Base-by-base conservation (phyloP, 2,329 filamentous ascomycete species). In the Ceratocystis albifundus region DNA sequence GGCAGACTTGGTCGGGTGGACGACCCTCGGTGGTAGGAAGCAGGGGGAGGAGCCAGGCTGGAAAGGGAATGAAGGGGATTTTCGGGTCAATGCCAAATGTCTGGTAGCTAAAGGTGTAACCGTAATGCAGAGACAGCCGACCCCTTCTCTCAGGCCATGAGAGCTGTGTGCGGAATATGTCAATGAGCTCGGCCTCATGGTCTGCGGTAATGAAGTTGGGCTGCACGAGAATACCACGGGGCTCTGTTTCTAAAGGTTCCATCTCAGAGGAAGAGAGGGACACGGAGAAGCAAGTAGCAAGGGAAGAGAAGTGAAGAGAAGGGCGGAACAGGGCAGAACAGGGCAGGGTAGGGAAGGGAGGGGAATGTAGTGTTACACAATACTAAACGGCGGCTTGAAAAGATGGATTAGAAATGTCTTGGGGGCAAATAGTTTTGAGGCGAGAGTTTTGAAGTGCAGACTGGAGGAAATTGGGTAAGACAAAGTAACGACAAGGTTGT, bases 21-120 rank as follows among this genome's bases (percentile, higher is more conserved):
- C 78, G 75, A 1, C 69, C 69, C 67, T 81, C 80, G 0, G 75
- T 73, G 1, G 71, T 72, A 0, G 81, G 78, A 2, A 83, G 74
- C 0, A 83, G 73, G 0, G 80, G 78, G 2, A 72, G 67, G 0
- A 84, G 74, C 80, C 81, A 83, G 0, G 73, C 74, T 0, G 81
- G 81, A 30, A 83, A 83, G 0, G 77, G 74, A 57, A 76, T 78
- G 70, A 78, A 82, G 0, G 80, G 79, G 0, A 78, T 77, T 7
- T 77, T 73, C 0, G 76, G 74, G 70, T 83, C 81, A 28, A 83
- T 77, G 0, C 79, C 80, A 68, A 84, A 84, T 0, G 81, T 83
- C 70, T 81, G 82, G 71, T 84, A 84, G 74, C 80, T 79, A 70
- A 84, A 84, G 0, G 79, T 81, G 71, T 82, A 81, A 64, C 81